Evolutionary conservation across 1,284 basidiomycete genomes (phyloP).

Genomic region (Naganishia cerealis): DNA sequence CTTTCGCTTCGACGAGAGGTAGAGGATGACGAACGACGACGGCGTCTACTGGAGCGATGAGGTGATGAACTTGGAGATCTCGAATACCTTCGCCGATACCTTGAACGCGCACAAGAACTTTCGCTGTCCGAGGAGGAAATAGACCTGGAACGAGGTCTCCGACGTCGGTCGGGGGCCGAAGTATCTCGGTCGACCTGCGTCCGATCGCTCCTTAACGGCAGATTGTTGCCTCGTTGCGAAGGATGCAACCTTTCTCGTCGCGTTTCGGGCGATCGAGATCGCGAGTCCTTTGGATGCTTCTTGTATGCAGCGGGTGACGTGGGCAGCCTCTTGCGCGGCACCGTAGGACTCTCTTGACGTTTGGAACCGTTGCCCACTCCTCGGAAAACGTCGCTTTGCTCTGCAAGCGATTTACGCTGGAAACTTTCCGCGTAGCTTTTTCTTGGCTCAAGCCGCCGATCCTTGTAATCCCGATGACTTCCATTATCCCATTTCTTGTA

Average conservation of each 20-base stretch:
- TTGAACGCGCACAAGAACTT: not conserved
- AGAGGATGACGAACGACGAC: constrained; percentile 13
- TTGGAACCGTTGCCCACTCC: not conserved
- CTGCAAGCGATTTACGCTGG: constrained; percentile 1
- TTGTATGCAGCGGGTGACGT: constrained; percentile 4
- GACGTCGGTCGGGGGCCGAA: not conserved
- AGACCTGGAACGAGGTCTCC: constrained; percentile 6
- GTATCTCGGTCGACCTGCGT: not conserved
- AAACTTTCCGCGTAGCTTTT: not conserved
- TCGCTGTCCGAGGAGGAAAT: constrained; percentile 20
- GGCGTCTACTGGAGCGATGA: constrained; percentile 1
- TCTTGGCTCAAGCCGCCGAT: not conserved
- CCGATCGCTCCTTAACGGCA: not conserved
- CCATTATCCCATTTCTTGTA: not conserved
- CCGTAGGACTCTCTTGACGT: not conserved
- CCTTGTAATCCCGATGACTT: not conserved
- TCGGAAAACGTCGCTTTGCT: not conserved
- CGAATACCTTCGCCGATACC: constrained; percentile 15
- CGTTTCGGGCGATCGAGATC: not conserved
- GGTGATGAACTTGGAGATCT: constrained; percentile 15
- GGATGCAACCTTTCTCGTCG: not conserved
- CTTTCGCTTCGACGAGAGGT: constrained; percentile 10
- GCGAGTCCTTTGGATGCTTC: constrained; percentile 2
- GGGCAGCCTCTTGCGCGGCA: not conserved
- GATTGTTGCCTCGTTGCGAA: not conserved